A percentile compares a stretch with the other conserved stretches of the same genome.
phyloP scores from a whole-genome alignment of 176 grass and related monocot species.

The Bolboschoenus planiculmis region DNA sequence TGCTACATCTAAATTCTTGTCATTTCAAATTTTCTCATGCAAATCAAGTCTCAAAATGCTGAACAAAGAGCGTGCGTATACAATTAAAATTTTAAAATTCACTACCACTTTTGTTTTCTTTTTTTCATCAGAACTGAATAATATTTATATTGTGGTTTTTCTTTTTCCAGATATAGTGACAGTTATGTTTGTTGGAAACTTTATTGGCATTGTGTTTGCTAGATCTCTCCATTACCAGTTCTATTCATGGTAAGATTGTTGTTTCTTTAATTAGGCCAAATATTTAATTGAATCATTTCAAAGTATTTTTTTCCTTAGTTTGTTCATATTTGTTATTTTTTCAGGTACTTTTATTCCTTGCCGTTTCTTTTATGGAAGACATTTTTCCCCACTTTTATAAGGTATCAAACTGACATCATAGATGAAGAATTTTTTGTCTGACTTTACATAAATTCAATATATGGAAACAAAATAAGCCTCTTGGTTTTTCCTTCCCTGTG shows the following conservation, averaged over 20 bases:
- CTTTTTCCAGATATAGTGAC: constrained; percentile 58
- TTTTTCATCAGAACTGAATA: constrained; percentile 26
- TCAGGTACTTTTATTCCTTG: constrained; percentile 89
- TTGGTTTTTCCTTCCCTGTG: neutral
- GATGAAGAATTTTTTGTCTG: neutral
- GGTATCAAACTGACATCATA: constrained; percentile 30
- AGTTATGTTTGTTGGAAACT: constrained; percentile 92
- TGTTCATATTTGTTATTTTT: constrained; percentile 11
- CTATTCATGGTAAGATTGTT: constrained; percentile 71
- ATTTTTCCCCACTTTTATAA: constrained; percentile 46
- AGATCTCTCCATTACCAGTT: constrained; percentile 91
- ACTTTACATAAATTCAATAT: neutral
- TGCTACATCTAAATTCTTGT: constrained; percentile 30
- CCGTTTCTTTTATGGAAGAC: constrained; percentile 94
- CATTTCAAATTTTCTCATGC: constrained; percentile 26
- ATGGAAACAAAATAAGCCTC: neutral
- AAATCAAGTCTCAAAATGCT: constrained; percentile 42
- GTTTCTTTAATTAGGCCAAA: neutral
- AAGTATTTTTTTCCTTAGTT: neutral
- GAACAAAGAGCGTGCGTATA: constrained; percentile 50
- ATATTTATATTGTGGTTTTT: neutral
- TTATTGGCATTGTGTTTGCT: constrained; percentile 74
- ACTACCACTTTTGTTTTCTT: neutral
- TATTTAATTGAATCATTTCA: neutral
- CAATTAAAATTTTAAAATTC: constrained; percentile 5